Evolutionary conservation across 768 basidiomycete species (phyloP).

Genomic region (Tricholoma terreum): DNA sequence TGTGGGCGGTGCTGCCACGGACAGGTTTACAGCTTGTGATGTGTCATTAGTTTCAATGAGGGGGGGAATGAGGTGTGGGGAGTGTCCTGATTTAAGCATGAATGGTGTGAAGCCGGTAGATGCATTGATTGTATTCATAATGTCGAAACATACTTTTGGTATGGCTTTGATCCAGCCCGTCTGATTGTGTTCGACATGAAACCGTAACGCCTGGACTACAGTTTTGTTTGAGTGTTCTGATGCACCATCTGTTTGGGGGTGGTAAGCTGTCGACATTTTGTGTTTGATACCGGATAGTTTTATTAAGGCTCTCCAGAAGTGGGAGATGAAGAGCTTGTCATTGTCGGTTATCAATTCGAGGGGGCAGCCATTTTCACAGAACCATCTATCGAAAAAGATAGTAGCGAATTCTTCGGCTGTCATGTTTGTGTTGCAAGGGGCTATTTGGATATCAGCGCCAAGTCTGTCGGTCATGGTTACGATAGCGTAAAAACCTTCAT

Average conservation of each 20-base stretch:
- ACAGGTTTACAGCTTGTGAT: not conserved
- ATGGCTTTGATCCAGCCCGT: slow-evolving; percentile 24
- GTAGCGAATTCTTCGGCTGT: too few species aligned
- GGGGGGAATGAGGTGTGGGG: slow-evolving; percentile 17
- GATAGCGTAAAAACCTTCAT: slow-evolving; percentile 23
- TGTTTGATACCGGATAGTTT: not conserved
- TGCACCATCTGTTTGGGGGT: slow-evolving; percentile 28
- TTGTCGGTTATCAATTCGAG: slow-evolving; percentile 10
- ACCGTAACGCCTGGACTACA: slow-evolving; percentile 18
- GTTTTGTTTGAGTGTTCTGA: slow-evolving; percentile 27
- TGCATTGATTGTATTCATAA: slow-evolving; percentile 27
- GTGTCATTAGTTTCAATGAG: not conserved
- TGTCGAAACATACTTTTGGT: too few species aligned
- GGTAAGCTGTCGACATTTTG: slow-evolving; percentile 25
- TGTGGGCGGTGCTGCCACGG: not conserved
- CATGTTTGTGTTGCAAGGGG: too few species aligned
- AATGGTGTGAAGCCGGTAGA: too few species aligned
- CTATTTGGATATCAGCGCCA: too few species aligned
- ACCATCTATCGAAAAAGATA: too few species aligned
- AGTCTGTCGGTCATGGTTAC: slow-evolving; percentile 22
- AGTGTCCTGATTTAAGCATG: too few species aligned
- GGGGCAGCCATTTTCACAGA: too few species aligned
- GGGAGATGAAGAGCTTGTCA: slow-evolving; percentile 28
- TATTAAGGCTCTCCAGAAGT: not conserved
- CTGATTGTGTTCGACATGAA: too few species aligned